A percentile compares a stretch with the other conserved stretches of the same genome.
These are phyloP conservation scores for Kitagawia praeruptora DNA, from an alignment of 129 eudicot genomes.

Conservation along the genomic window DNA sequence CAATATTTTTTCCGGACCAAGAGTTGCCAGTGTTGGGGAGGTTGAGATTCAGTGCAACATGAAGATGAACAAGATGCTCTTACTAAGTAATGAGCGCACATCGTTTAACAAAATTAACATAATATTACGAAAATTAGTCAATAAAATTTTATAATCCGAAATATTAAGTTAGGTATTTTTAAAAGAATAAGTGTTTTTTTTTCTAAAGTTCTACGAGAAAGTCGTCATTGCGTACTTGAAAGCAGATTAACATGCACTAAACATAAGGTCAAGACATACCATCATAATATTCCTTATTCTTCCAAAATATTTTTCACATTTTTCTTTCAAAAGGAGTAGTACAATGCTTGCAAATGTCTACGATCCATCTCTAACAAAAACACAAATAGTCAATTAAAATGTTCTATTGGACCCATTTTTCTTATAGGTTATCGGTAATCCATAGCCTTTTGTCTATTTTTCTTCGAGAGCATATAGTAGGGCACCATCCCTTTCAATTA, in stretches of 20 bases:
- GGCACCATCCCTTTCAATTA: neutral
- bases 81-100: too few relatives aligned
- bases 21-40: too few relatives aligned
- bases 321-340: neutral
- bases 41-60: too few relatives aligned
- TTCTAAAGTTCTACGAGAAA: too few relatives aligned
- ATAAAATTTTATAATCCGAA: too few relatives aligned
- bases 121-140: too few relatives aligned
- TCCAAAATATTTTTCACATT: neutral
- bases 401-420: slow-evolving; percentile 8
- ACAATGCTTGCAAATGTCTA: neutral
- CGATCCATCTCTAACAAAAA: neutral
- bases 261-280: neutral
- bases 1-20: too few relatives aligned
- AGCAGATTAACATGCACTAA: neutral
- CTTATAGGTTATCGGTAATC: slow-evolving; percentile 1
- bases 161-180: too few relatives aligned
- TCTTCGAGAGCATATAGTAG: neutral
- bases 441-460: neutral
- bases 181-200: too few relatives aligned
- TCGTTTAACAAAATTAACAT: too few relatives aligned
- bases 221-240: neutral
- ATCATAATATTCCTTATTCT: slow-evolving; percentile 6
- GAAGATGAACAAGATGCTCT: too few relatives aligned
- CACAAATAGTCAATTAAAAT: neutral